Evolutionary conservation across 208 protist genomes (phyloP).

Genomic region (Leishmania martiniquensis): DNA sequence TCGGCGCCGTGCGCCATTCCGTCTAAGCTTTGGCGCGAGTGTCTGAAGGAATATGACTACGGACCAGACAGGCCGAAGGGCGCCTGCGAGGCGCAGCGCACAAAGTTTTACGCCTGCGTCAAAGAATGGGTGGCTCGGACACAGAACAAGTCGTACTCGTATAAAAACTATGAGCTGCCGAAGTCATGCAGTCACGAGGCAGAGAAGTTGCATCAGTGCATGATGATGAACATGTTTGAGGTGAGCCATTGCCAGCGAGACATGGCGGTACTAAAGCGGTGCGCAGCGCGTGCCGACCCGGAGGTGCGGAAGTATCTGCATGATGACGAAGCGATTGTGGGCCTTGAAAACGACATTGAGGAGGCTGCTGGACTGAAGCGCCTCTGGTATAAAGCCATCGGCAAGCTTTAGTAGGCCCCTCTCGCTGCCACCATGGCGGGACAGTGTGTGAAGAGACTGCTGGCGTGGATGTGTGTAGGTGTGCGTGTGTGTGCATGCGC

Average conservation of each 20-base stretch:
- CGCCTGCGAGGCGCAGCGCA: slow-evolving; percentile 74
- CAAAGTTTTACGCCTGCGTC: slow-evolving; percentile 79
- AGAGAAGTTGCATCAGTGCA: slow-evolving; percentile 86
- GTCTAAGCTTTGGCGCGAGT: slow-evolving; percentile 80
- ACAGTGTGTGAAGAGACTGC: not conserved
- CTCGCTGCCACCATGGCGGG: not conserved
- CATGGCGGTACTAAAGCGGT: slow-evolving; percentile 83
- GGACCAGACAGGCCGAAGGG: slow-evolving; percentile 67
- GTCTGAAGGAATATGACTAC: slow-evolving; percentile 89
- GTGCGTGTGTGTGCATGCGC: no score
- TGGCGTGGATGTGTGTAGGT: not conserved
- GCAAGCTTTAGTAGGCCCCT: slow-evolving; percentile 62
- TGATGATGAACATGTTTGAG: slow-evolving; percentile 93
- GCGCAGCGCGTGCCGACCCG: slow-evolving; percentile 57
- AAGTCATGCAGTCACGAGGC: slow-evolving; percentile 65
- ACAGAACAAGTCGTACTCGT: slow-evolving; percentile 48
- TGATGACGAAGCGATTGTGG: slow-evolving; percentile 57
- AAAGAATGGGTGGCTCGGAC: slow-evolving; percentile 70
- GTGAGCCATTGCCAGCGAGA: slow-evolving; percentile 66
- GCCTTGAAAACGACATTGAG: slow-evolving; percentile 44
- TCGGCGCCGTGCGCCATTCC: slow-evolving; percentile 68
- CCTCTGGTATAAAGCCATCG: slow-evolving; percentile 84
- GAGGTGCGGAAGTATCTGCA: slow-evolving; percentile 54
- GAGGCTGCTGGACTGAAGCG: slow-evolving; percentile 59
- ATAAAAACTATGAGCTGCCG: slow-evolving; percentile 65